Percentiles rank a stretch among this genome's conserved stretches.
phyloP scores from a whole-genome alignment of 192 early-diverging fungal species.

The Backusella parvicylindrica region DNA sequence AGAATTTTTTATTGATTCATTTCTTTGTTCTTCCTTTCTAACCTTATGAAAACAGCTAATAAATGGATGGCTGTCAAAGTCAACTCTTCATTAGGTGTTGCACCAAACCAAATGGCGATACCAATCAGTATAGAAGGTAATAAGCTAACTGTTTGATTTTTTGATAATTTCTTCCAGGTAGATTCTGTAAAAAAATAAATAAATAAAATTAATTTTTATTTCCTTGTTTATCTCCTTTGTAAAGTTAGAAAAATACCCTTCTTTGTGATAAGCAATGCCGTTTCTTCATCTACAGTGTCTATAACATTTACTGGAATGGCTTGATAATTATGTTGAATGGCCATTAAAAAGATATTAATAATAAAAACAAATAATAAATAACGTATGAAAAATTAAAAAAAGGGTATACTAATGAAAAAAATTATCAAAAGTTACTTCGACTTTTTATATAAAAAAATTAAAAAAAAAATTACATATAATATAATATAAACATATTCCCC shows the following conservation, averaged over 20 bases:
- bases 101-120: slow-evolving; percentile 22
- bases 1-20: not conserved
- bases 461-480: not conserved
- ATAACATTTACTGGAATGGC: not conserved
- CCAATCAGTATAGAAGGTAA: slow-evolving; percentile 22
- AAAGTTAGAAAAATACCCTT: not conserved
- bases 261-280: not conserved
- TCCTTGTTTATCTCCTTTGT: not conserved
- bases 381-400: not conserved
- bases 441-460: not conserved
- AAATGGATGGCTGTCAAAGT: slow-evolving; percentile 29
- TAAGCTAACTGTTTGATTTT: slow-evolving; percentile 9
- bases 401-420: not conserved
- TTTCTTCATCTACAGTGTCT: not conserved
- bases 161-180: slow-evolving; percentile 3
- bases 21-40: not conserved
- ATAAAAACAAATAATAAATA: not conserved
- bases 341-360: not conserved
- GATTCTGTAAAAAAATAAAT: not conserved
- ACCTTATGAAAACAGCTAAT: slow-evolving; percentile 33
- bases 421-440: not conserved
- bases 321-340: not conserved
- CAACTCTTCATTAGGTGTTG: slow-evolving; percentile 15
- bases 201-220: not conserved
- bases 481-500: not conserved